Conservation (phyloP, 768 basidiomycete species). For the Lentinula edodes region DNA sequence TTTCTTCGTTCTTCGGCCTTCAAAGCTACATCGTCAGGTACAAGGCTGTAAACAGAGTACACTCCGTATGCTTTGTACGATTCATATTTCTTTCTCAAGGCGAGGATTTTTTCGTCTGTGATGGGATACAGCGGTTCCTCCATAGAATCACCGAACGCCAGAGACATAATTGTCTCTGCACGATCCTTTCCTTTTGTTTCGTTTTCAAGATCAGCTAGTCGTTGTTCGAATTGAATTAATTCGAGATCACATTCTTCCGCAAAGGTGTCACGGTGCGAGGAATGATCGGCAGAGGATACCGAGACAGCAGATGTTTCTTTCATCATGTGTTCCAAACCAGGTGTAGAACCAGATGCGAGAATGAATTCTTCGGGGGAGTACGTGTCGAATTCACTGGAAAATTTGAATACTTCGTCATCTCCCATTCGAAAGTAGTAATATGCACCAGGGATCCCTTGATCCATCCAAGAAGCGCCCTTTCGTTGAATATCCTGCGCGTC, state of each 20-base stretch:
- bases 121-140: background rate
- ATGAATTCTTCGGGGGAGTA: background rate
- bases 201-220: background rate
- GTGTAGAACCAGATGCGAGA: background rate
- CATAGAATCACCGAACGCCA: background rate
- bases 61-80: conserved; percentile 3
- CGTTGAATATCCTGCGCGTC: background rate
- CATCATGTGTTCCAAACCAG: background rate
- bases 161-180: background rate
- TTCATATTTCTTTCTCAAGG: background rate
- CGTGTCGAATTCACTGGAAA: background rate
- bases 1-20: background rate
- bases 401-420: conserved; percentile 1
- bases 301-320: background rate
- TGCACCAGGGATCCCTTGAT: background rate
- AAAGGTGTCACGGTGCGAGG: background rate
- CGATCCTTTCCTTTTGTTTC: background rate
- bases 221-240: background rate
- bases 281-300: background rate
- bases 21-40: background rate
- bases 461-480: background rate
- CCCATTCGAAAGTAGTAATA: conserved; percentile 5
- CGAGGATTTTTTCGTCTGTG: background rate
- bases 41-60: background rate
- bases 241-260: background rate